Base-by-base conservation (phyloP, 208 protist genomes). In the Crithidia expoeki region DNA sequence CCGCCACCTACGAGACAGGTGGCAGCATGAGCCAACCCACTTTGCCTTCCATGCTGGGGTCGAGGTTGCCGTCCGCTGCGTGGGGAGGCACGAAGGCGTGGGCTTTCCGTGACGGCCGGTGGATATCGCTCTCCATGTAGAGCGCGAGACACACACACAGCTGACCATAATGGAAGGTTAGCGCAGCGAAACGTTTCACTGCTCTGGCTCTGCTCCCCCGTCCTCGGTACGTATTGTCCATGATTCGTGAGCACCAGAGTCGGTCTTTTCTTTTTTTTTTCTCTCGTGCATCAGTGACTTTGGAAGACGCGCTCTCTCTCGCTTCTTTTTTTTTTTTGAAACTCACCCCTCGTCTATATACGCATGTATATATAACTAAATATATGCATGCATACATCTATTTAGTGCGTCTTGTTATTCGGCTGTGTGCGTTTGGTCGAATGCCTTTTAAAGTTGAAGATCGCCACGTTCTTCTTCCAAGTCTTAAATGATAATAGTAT, bases 51-150 rank as follows among this genome's bases (percentile, higher is more conserved):
- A 36, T 64, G 58, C 58, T 42, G 14, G 38, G 21, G 40, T 64
- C 28, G 58, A 30, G 36, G 42, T 23, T 42, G 0, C 46, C 46
- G 17, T 27, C 58, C 2, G 34, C 11, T 17, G 12, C 38, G 27
- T 57, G 33, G 68, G 68, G 68, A 2, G 59, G 10, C 49, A 60
- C 68, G 33, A 73, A 66, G 36, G 68, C 68, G 49, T 73, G 68
- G 68, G 50, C 51, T 16, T 66, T 66, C 32, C 68, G 49, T 27
- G 68, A 73, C 55, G 49, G 58, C 50, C 34, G 58, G 23, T 73
- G 68, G 68, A 66, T 66, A 23, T 57, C 68, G 5, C 49, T 73
- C 28, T 66, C 49, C 21, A 32, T 73, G 46, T 73, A 60, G 40
- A 40, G 28, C 5, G n/a, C n/a, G n/a, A n/a, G n/a, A n/a, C n/a